Percentiles rank a stretch among this genome's conserved stretches.
phyloP scores from a whole-genome alignment of 2,329 filamentous ascomycete species.

The Colletotrichum tropicale region DNA sequence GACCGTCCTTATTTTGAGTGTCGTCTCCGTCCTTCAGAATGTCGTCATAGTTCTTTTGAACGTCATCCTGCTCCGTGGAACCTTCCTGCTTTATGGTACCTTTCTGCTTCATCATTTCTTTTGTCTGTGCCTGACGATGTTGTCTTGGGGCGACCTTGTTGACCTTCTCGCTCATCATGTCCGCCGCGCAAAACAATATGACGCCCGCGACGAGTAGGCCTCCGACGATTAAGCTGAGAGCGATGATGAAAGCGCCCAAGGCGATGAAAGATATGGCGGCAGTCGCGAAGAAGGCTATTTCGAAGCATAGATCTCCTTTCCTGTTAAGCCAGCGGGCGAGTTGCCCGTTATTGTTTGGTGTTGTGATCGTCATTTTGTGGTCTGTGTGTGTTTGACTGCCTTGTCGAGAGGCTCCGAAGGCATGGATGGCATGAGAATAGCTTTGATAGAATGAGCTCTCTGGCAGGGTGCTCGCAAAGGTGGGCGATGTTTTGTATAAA shows the following conservation, averaged over 20 bases:
- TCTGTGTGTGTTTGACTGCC: neutral
- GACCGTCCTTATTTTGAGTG: too few relatives aligned
- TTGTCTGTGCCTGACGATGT: neutral
- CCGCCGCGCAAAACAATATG: neutral
- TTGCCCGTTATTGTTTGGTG: neutral
- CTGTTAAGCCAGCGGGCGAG: neutral
- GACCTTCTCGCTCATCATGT: neutral
- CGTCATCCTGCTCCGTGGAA: neutral
- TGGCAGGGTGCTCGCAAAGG: neutral
- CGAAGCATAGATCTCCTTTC: neutral
- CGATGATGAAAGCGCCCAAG: neutral
- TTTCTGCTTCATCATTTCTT: neutral
- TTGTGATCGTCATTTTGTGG: neutral
- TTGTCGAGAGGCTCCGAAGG: neutral
- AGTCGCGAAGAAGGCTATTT: neutral
- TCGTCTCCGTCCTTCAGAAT: too few relatives aligned
- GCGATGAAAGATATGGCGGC: neutral
- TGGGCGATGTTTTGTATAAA: neutral
- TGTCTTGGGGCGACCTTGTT: neutral
- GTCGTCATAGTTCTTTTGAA: too few relatives aligned
- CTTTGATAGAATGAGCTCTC: fast-evolving
- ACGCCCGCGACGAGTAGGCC: neutral
- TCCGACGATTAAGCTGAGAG: neutral
- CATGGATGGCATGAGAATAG: fast-evolving
- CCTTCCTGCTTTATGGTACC: neutral